Base-by-base conservation (phyloP, 352 stramenopile genomes). In the Thalassiosira allenii region DNA sequence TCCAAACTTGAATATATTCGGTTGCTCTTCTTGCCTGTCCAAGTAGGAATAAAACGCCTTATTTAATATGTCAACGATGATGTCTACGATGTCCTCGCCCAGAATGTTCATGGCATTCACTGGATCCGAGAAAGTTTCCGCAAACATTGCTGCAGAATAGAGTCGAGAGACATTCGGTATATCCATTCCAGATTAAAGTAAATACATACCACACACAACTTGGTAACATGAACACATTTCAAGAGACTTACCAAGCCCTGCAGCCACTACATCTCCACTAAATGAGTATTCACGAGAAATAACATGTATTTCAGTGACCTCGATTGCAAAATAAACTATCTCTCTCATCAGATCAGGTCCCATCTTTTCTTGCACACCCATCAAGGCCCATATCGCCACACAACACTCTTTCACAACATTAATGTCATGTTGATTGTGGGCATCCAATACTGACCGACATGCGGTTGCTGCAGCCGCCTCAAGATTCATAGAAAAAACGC, bases 331-430 rank as follows among this genome's bases (percentile, higher is more conserved):
- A 17, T 33, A 20, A 20, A 20, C 5, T 3, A 77, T 11, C 22
- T 69, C 54, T 32, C 27, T 61, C n/a, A 67, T 11, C 40, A 62
- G 29, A 12, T 23, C 11, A 6, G 54, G 30, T 33, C 3, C 14
- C 8, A 77, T 14, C 8, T 41, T 29, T 14, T 27, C 20, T 12
- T 77, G 12, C 17, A 74, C 12, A 37, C 37, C 47, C 54, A 63
- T 54, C 56, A 77, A n/a, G 14, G 52, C 67, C 67, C 67, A 77
- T 8, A 69, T 62, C 29, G 67, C 56, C 37, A 61, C 44, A 32
- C 20, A 25, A 29, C 25, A 11, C 4, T 56, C 62, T 37, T 71
- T 56, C 0, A 43, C 37, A 32, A 67, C 22, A 29, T 47, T 32
- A 6, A 33, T 52, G 17, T 20, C 47, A 40, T 41, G 30, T n/a